A percentile compares a stretch with the other conserved stretches of the same genome.
These are phyloP conservation scores for Corynascus novoguineensis DNA, from an alignment of 495 filamentous ascomycete genomes.

Conservation along the genomic window DNA sequence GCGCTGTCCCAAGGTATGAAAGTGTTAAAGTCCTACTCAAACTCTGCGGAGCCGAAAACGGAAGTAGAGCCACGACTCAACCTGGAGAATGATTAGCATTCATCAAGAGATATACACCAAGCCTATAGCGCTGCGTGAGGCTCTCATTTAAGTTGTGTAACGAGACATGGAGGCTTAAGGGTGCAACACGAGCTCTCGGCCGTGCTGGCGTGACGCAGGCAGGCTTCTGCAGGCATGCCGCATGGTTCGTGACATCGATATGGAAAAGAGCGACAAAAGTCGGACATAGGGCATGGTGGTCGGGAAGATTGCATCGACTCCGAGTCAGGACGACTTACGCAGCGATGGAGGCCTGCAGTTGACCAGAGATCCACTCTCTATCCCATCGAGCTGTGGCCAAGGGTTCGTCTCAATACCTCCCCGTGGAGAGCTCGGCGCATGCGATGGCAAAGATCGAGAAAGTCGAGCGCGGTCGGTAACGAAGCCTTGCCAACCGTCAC, in stretches of 20 bases:
- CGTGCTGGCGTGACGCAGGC: slow-evolving; percentile 6
- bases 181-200: slow-evolving; percentile 13
- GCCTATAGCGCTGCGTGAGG: not conserved
- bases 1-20: not conserved
- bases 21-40: not conserved
- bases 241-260: not conserved
- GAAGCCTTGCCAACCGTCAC: not conserved
- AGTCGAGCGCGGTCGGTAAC: not conserved
- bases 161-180: slow-evolving; percentile 2
- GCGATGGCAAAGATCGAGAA: not conserved
- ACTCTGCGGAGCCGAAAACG: not conserved
- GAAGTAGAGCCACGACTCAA: not conserved
- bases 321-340: not conserved
- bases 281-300: too few relatives aligned
- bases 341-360: not conserved
- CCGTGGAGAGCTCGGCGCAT: not conserved
- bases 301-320: not conserved
- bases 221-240: not conserved
- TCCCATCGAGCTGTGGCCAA: slow-evolving; percentile 6
- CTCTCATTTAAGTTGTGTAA: slow-evolving; percentile 3
- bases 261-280: not conserved
- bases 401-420: slow-evolving; percentile 6
- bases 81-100: not conserved
- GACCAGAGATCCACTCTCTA: not conserved
- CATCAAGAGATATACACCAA: not conserved